Evolutionary conservation across 2,329 filamentous ascomycete species (phyloP), one percentile per base, ranked within the genome.

Genomic region (Teratosphaeria epicoccoides): DNA sequence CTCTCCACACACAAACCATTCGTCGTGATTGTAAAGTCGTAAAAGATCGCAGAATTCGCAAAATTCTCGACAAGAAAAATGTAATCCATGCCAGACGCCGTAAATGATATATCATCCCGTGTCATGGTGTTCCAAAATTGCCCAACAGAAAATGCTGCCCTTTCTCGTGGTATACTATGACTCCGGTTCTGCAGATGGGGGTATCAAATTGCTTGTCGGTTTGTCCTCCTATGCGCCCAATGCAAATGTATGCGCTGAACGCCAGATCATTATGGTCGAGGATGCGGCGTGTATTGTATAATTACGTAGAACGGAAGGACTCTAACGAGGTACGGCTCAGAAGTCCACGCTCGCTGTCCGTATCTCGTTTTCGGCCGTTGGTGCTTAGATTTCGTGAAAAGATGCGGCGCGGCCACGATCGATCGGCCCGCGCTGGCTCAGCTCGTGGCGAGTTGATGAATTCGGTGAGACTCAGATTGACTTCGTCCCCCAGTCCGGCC

Each of bases 381-480:
- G 73, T 67, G 50, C 71, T 74, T 1, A 70, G 67, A 9, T 68
- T 71, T 10, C 73, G 69, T 24, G 61, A 64, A 55, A 76, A 73
- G 45, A 75, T 62, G 29, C 69, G 66, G 47, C 67, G 66, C 24
- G 64, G 61, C 66, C 66, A 76, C 54, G 59, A 72, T 59, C 63
- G 63, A n/a, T 63, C 63, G 24, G 61, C 49, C 29, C 61, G 52
- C 49, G 54, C 46, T 22, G 61, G 60, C 55, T 59, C 66, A 37
- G 65, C 64, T 46, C 64, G 62, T 45, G 59, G 65, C 54, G 61
- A 63, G 10, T 58, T 51, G 9, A 55, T 46, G 33, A 57, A 51
- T 14, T 64, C 62, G 46, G 58, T 55, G 49, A 57, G 50, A 29
- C 60, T 59, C 46, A 62, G 58, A 24, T 55, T 57, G 25, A 54